Evolutionary conservation across 371 early-diverging fungal species (phyloP).

Genomic region (Rhizopus delemar): DNA sequence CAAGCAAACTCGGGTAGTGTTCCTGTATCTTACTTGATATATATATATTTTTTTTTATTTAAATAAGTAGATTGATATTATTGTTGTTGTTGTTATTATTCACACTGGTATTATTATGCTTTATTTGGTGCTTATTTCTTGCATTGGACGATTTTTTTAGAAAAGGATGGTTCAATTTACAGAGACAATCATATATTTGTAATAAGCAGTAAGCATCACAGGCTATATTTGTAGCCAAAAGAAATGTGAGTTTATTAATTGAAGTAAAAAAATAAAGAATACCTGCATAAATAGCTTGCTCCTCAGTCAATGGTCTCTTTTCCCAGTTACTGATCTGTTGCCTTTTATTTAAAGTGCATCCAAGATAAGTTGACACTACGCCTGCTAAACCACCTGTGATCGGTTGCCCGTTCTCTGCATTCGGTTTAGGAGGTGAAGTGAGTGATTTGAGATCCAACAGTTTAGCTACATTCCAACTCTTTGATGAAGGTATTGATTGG

Average conservation of each 20-base stretch:
- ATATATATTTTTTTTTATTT: not conserved
- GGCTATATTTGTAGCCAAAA: slow-evolving; percentile 10
- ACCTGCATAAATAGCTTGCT: slow-evolving; percentile 43
- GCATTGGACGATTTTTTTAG: slow-evolving; percentile 8
- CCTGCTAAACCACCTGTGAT: slow-evolving; percentile 42
- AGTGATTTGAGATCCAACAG: slow-evolving; percentile 38
- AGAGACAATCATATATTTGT: slow-evolving; percentile 29
- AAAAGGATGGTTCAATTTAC: slow-evolving; percentile 33
- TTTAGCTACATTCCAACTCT: slow-evolving; percentile 20
- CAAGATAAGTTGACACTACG: slow-evolving; percentile 31
- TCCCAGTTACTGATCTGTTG: slow-evolving; percentile 57
- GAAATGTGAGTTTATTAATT: not conserved
- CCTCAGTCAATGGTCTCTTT: slow-evolving; percentile 40
- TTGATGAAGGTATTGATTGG: slow-evolving; percentile 36
- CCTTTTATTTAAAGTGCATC: slow-evolving; percentile 40
- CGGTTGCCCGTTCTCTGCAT: slow-evolving; percentile 10
- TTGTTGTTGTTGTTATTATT: not conserved
- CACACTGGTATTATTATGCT: not conserved
- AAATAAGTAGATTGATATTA: not conserved
- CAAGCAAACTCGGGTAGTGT: not conserved
- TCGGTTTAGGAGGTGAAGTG: not conserved
- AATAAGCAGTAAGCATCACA: slow-evolving; percentile 42
- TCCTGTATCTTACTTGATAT: not conserved
- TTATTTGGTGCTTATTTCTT: not conserved
- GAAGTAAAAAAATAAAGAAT: not conserved